Evolutionary conservation across 2,329 filamentous ascomycete species (phyloP), one percentile per base, ranked within the genome.

Genomic region (Pseudogymnoascus sp.): DNA sequence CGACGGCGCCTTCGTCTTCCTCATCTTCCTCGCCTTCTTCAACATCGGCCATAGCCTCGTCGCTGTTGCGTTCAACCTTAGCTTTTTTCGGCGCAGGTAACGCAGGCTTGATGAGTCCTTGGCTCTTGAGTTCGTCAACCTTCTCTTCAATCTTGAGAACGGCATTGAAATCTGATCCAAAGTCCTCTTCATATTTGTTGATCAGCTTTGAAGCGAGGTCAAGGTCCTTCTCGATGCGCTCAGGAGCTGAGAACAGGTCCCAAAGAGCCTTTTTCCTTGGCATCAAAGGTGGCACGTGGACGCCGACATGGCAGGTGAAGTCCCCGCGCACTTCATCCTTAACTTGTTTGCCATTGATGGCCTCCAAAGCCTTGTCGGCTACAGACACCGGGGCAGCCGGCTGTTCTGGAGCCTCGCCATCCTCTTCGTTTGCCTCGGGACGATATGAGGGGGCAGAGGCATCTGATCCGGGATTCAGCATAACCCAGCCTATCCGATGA

Each of bases 401-500:
- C 5, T 74, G 75, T 12, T 75, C 74, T 6, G 73, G 70, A 31
- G 76, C 75, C 63, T 84, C 83, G 37, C 83, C 82, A 8, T 81
- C 82, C 63, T 84, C 84, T 53, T 85, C 84, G 67, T 89, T 86
- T 11, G 84, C 83, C 68, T 95, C 89, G n/a, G 84, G 82, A 66
- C 88, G 83, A 69, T 96, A 90, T 65, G 87, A 79, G 11, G 86
- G 81, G 56, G 83, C 79, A 5, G 82, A 77, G 8, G 34, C 8
- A 63, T 96, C 90, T 0, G 89, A 82, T 12, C 86, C 86, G 14
- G 91, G 89, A 71, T 97, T 89, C 8, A 99, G 82, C 83, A 97
- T 95, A 65, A 99, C 96, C 93, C 96, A 99, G 21, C 95, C 95
- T 75, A 99, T 97, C 21, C 95, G 89, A 73, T 99, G 95, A 72